phyloP scores from a whole-genome alignment of 139 green algal species.

The Coccomyxa sp. region DNA sequence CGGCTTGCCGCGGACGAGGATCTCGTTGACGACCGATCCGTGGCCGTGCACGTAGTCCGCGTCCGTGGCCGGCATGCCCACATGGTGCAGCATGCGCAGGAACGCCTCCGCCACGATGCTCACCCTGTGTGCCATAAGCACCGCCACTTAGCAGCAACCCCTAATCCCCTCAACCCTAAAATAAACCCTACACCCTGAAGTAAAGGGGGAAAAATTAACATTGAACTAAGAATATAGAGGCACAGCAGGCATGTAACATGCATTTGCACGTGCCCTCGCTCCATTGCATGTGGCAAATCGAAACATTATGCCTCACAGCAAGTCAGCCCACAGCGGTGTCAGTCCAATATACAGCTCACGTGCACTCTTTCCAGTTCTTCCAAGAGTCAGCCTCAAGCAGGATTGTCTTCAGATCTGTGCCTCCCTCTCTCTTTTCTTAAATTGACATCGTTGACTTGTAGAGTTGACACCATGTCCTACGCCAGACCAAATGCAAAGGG shows the following conservation, averaged over 20 bases:
- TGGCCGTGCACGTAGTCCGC: slow-evolving; percentile 83
- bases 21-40: slow-evolving; percentile 61
- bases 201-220: background rate
- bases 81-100: slow-evolving; percentile 84
- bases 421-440: too few species aligned
- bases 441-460: too few species aligned
- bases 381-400: too few species aligned
- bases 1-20: slow-evolving; percentile 61
- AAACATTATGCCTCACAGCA: too few species aligned
- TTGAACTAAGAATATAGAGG: background rate
- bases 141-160: background rate
- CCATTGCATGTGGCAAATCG: too few species aligned
- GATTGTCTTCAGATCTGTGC: too few species aligned
- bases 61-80: slow-evolving; percentile 79
- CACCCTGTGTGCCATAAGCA: slow-evolving; percentile 49
- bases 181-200: background rate
- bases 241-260: background rate
- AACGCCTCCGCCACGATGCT: slow-evolving; percentile 91
- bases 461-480: too few species aligned
- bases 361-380: too few species aligned
- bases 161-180: background rate
- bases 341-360: too few species aligned
- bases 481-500: too few species aligned
- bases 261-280: background rate
- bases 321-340: too few species aligned